Percentiles rank a stretch among this genome's conserved stretches.
Evolutionary conservation across 2,329 filamentous ascomycete genomes (phyloP).

Genomic region (Scedosporium dehoogii): DNA sequence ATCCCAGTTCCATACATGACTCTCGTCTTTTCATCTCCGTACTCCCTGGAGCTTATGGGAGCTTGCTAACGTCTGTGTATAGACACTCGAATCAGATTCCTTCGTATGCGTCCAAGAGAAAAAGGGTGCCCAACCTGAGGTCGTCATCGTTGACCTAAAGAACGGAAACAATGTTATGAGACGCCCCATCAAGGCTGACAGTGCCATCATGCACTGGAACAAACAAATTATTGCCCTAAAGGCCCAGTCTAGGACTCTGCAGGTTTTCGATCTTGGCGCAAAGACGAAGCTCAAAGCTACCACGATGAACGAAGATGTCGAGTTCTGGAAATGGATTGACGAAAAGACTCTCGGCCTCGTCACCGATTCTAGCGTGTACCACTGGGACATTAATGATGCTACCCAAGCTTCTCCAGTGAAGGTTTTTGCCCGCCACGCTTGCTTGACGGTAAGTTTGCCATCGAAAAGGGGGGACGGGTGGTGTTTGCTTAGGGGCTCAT

Average conservation of each 20-base stretch:
- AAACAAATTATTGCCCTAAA: slow-evolving; percentile 95
- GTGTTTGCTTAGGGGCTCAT: not conserved
- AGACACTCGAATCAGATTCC: slow-evolving; percentile 97
- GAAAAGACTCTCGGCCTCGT: slow-evolving; percentile 81
- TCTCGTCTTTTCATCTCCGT: not conserved
- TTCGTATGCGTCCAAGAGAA: slow-evolving; percentile 96
- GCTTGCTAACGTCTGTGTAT: slow-evolving; percentile 10
- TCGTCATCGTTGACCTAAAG: slow-evolving; percentile 96
- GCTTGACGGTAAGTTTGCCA: slow-evolving; percentile 59
- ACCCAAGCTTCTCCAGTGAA: slow-evolving; percentile 73
- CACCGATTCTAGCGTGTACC: slow-evolving; percentile 83
- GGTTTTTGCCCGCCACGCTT: slow-evolving; percentile 88
- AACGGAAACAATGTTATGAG: slow-evolving; percentile 93
- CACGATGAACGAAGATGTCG: slow-evolving; percentile 92
- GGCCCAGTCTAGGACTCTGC: slow-evolving; percentile 85
- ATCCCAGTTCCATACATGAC: not conserved
- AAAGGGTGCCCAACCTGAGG: slow-evolving; percentile 77
- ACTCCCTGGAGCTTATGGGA: not conserved
- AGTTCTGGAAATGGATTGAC: slow-evolving; percentile 99
- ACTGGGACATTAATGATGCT: slow-evolving; percentile 94
- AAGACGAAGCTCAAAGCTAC: slow-evolving; percentile 97
- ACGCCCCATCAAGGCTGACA: slow-evolving; percentile 96
- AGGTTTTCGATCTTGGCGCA: slow-evolving; percentile 90
- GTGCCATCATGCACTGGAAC: slow-evolving; percentile 98
- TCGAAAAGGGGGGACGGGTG: no score